Percentiles rank a stretch among this genome's conserved stretches.
These are phyloP conservation scores for Malassezia slooffiae DNA, from an alignment of 1,284 basidiomycete species.

Conservation along the genomic window DNA sequence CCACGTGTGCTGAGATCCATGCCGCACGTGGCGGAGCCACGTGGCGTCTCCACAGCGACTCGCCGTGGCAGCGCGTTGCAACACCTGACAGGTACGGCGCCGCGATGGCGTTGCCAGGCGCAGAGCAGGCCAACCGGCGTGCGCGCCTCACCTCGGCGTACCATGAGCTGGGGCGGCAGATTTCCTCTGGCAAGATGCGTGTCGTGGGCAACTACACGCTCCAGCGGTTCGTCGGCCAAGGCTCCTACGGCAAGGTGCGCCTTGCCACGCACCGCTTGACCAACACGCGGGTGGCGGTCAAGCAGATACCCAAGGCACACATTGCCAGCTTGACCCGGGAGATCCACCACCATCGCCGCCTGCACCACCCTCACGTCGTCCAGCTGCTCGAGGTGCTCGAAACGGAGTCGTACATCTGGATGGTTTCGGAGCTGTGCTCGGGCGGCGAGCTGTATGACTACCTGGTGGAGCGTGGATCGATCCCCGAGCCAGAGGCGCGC, in stretches of 20 bases:
- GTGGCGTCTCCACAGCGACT: neutral
- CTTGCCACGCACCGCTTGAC: constrained; percentile 84
- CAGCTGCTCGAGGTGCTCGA: constrained; percentile 97
- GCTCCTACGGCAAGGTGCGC: constrained; percentile 78
- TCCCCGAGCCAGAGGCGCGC: constrained; percentile 44
- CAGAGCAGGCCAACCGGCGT: constrained; percentile 2
- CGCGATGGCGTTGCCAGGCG: too few species aligned
- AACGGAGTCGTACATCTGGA: constrained; percentile 88
- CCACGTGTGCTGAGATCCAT: neutral
- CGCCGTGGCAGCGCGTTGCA: neutral
- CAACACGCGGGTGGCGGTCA: constrained; percentile 61
- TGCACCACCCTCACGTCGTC: constrained; percentile 87
- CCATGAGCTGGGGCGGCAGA: constrained; percentile 88
- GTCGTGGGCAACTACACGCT: constrained; percentile 92
- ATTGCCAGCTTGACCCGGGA: constrained; percentile 70
- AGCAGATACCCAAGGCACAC: constrained; percentile 86
- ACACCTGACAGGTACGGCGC: too few species aligned
- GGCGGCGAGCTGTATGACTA: constrained; percentile 59
- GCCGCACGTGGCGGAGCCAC: neutral
- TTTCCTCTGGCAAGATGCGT: constrained; percentile 73
- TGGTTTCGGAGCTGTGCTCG: constrained; percentile 88
- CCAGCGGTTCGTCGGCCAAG: constrained; percentile 90
- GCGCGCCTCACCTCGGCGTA: constrained; percentile 70
- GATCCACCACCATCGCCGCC: constrained; percentile 91
- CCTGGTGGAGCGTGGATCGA: constrained; percentile 47